A percentile compares a stretch with the other conserved stretches of the same genome.
Evolutionary conservation across 371 early-diverging fungal species (phyloP).

Genomic region (Mucor sp.): DNA sequence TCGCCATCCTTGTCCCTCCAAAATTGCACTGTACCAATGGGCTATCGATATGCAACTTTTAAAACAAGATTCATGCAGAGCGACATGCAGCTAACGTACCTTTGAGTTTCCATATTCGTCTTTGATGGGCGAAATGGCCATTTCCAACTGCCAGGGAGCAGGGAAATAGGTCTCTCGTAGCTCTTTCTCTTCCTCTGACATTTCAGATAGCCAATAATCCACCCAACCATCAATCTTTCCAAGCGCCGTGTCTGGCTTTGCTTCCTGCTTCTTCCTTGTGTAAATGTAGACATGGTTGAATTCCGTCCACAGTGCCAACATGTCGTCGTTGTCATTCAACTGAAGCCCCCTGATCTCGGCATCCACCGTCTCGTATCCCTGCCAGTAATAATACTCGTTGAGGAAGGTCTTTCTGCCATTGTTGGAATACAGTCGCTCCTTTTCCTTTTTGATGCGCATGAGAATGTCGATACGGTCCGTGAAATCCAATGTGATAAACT

Average conservation of each 20-base stretch:
- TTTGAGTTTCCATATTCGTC: conserved; percentile 10
- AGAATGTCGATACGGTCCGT: conserved; percentile 33
- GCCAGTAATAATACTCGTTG: conserved; percentile 37
- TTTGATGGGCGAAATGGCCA: conserved; percentile 17
- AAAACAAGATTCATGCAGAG: neutral
- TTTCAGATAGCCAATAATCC: conserved; percentile 13
- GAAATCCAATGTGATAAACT: conserved; percentile 40
- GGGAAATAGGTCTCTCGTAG: conserved; percentile 12
- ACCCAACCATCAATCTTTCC: conserved; percentile 12
- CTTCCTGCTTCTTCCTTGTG: conserved; percentile 10
- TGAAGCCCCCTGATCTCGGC: conserved; percentile 31
- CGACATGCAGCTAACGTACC: conserved; percentile 6
- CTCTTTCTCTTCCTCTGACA: conserved; percentile 13
- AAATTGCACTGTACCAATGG: conserved; percentile 19
- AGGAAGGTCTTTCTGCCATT: conserved; percentile 12
- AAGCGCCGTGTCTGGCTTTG: neutral
- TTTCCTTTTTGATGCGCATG: conserved; percentile 17
- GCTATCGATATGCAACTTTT: neutral
- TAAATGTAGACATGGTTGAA: conserved; percentile 32
- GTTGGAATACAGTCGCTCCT: conserved; percentile 23
- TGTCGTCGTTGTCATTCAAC: conserved; percentile 27
- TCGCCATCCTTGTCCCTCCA: conserved; percentile 12
- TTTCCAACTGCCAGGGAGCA: conserved; percentile 18
- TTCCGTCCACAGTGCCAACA: conserved; percentile 46
- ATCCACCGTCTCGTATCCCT: conserved; percentile 20